Conservation (phyloP, 139 green algal species). For the Bryopsis sp. region DNA sequence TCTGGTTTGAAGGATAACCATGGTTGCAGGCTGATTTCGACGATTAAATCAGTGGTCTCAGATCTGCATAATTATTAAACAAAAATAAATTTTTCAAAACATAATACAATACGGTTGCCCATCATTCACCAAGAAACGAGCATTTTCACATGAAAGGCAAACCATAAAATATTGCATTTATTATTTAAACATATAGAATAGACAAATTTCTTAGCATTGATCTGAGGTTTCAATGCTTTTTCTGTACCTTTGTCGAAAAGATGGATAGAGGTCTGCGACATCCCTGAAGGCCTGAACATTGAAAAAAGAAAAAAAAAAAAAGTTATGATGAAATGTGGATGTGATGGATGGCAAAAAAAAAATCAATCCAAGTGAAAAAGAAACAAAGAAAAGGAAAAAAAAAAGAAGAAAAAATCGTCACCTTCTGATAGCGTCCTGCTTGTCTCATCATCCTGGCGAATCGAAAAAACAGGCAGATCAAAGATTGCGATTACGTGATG, state of each 20-base stretch:
- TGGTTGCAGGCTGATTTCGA: slow-evolving; percentile 86
- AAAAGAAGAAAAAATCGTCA: slow-evolving; percentile 14
- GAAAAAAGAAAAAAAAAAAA: neutral
- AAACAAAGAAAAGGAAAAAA: neutral
- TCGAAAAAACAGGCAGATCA: neutral
- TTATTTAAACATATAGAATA: neutral
- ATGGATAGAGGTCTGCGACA: slow-evolving; percentile 4
- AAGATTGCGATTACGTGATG: neutral
- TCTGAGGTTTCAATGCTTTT: too few species aligned
- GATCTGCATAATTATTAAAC: neutral
- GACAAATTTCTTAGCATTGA: neutral
- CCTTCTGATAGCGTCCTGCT: slow-evolving; percentile 93
- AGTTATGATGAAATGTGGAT: neutral
- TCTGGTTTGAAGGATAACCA: slow-evolving; percentile 87
- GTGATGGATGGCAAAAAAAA: slow-evolving; percentile 7
- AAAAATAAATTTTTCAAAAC: neutral
- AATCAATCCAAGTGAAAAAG: neutral
- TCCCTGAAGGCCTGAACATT: slow-evolving; percentile 7
- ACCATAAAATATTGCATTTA: neutral
- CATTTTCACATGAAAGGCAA: neutral
- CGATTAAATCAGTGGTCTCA: slow-evolving; percentile 30
- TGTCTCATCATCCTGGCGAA: slow-evolving; percentile 90
- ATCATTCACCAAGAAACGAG: neutral
- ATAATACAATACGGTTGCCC: neutral
- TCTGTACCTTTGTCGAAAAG: slow-evolving; percentile 6